Percentiles rank a stretch among this genome's conserved stretches.
phyloP scores from a whole-genome alignment of 2,329 filamentous ascomycete species.

The Helicocarpus griseus region DNA sequence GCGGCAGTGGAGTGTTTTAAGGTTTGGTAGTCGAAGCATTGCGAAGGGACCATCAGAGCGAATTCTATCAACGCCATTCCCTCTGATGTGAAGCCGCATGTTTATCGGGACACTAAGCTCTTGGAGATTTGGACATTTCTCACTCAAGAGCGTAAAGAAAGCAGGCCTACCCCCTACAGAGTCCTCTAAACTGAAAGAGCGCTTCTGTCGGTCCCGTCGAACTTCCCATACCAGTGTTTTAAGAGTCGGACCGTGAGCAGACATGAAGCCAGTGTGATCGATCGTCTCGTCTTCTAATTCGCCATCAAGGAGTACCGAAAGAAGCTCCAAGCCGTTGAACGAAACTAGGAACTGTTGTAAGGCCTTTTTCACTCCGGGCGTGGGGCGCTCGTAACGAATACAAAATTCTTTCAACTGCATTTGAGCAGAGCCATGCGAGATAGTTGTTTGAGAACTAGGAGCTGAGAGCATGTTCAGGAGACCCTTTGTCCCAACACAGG shows the following conservation, averaged over 20 bases:
- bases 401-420: slow-evolving; percentile 1
- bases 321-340: neutral
- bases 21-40: neutral
- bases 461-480: neutral
- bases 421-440: neutral
- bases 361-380: neutral
- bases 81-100: neutral
- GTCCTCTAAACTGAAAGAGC: neutral
- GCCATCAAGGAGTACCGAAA: slow-evolving; percentile 2
- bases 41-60: neutral
- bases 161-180: neutral
- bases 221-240: slow-evolving; percentile 3
- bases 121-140: slow-evolving; percentile 1
- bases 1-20: slow-evolving; percentile 4
- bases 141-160: neutral
- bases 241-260: neutral
- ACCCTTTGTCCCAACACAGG: neutral
- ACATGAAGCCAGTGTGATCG: neutral
- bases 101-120: slow-evolving; percentile 1
- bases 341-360: neutral
- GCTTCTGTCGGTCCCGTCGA: neutral
- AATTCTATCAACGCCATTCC: neutral
- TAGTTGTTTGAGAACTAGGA: neutral
- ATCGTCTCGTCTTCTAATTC: neutral
- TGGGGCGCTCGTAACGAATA: neutral